These are phyloP conservation scores for Buddleja alternifolia DNA, from an alignment of 257 asterid genomes.

Conservation along the genomic window DNA sequence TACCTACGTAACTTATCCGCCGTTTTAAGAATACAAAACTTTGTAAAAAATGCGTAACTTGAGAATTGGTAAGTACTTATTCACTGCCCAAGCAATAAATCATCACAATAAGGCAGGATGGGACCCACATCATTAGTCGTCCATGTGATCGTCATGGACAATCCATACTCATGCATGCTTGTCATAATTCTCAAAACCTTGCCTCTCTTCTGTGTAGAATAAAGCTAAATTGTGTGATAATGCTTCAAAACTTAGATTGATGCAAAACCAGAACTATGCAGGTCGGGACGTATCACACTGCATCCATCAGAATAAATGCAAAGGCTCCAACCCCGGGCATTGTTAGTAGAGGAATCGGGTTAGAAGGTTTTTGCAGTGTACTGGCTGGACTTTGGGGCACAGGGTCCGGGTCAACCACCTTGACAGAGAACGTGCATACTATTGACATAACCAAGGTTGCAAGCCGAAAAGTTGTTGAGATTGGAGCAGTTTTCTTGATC, in stretches of 20 bases:
- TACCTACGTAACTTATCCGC: too few species aligned
- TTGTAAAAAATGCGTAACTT: too few species aligned
- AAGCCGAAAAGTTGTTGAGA: conserved; percentile 70
- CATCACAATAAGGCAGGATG: too few species aligned
- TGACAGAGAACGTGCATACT: conserved; percentile 88
- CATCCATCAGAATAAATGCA: conserved; percentile 62
- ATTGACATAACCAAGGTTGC: conserved; percentile 78
- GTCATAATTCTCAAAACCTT: background rate
- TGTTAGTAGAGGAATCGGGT: conserved; percentile 91
- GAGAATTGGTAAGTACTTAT: too few species aligned
- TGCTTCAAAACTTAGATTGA: conserved; percentile 18
- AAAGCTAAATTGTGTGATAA: background rate
- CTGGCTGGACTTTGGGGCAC: conserved; percentile 98
- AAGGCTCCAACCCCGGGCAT: conserved; percentile 85
- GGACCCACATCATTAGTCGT: too few species aligned
- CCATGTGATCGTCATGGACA: too few species aligned
- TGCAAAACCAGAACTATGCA: conserved; percentile 33
- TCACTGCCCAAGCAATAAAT: too few species aligned
- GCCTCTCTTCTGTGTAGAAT: background rate
- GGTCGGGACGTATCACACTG: conserved; percentile 92
- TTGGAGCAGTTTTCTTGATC: conserved; percentile 84
- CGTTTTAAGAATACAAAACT: too few species aligned
- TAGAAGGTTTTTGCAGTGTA: conserved; percentile 94
- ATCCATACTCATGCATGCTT: too few species aligned
- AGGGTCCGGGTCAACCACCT: conserved; percentile 90